Percentiles rank a stretch among this genome's conserved stretches.
These are phyloP conservation scores for Calonectria honghensis DNA, from an alignment of 2,329 filamentous ascomycete species.

Conservation along the genomic window DNA sequence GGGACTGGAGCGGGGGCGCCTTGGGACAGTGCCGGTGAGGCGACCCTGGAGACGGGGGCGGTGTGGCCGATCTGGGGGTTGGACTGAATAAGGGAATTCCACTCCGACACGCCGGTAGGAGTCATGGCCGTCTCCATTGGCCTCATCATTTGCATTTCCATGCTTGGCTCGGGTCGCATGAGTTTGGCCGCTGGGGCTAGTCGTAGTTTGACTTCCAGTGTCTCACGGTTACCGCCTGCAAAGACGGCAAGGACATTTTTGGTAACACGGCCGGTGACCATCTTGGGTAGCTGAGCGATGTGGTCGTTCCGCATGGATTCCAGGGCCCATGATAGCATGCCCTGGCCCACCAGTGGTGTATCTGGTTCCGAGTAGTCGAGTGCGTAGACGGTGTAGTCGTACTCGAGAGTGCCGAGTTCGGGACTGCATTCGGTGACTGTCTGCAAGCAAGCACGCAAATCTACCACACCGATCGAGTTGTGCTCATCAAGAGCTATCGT, in stretches of 20 bases:
- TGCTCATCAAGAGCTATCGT: conserved; percentile 87
- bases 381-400: conserved; percentile 97
- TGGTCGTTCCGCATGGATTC: conserved; percentile 62
- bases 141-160: conserved; percentile 52
- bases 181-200: conserved; percentile 84
- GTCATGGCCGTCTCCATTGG: conserved; percentile 63
- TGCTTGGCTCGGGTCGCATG: conserved; percentile 55
- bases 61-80: conserved; percentile 74
- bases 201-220: conserved; percentile 93
- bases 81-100: conserved; percentile 85
- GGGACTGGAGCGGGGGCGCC: conserved; percentile 48
- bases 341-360: conserved; percentile 93
- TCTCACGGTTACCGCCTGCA: conserved; percentile 88
- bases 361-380: conserved; percentile 98
- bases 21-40: conserved; percentile 62
- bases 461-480: conserved; percentile 89
- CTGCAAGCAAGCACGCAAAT: conserved; percentile 90
- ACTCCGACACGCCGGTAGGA: conserved; percentile 81
- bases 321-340: conserved; percentile 92
- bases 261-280: conserved; percentile 93
- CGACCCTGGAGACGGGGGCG: conserved; percentile 59
- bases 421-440: conserved; percentile 87
- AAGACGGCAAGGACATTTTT: conserved; percentile 91
- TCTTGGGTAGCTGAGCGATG: conserved; percentile 76
- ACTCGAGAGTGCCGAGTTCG: conserved; percentile 81